These are phyloP conservation scores for Boletus tylopilopsis DNA, from an alignment of 768 basidiomycete genomes.

Conservation along the genomic window DNA sequence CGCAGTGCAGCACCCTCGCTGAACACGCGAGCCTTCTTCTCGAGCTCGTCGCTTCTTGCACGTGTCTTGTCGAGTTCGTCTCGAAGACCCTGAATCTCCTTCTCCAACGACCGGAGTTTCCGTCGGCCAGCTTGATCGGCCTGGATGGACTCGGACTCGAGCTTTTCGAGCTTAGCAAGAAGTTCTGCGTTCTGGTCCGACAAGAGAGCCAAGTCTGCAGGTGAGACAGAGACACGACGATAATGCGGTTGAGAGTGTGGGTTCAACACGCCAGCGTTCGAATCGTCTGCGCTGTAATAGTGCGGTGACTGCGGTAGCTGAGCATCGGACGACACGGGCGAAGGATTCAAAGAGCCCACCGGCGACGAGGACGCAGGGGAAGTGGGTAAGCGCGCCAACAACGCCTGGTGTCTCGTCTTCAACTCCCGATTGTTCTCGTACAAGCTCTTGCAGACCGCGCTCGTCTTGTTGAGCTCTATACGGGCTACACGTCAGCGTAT, in stretches of 20 bases:
- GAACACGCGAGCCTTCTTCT: constrained; percentile 54
- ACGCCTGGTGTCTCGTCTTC: constrained; percentile 67
- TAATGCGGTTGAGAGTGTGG: constrained; percentile 25
- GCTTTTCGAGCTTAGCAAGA: constrained; percentile 65
- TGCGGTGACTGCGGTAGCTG: constrained; percentile 32
- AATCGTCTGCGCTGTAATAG: constrained; percentile 29
- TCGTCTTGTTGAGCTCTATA: constrained; percentile 61
- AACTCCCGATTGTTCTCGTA: constrained; percentile 67
- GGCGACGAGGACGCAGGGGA: constrained; percentile 40
- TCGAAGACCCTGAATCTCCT: constrained; percentile 70
- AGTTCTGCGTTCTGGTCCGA: constrained; percentile 85
- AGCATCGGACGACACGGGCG: constrained; percentile 26
- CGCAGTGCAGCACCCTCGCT: constrained; percentile 22
- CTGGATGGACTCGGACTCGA: constrained; percentile 65
- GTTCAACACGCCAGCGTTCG: constrained; percentile 16
- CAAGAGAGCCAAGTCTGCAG: constrained; percentile 63
- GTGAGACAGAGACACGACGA: constrained; percentile 57
- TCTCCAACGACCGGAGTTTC: constrained; percentile 69
- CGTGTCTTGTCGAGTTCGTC: constrained; percentile 78
- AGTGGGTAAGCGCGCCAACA: constrained; percentile 60
- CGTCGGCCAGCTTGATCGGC: constrained; percentile 67
- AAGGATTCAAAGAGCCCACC: constrained; percentile 14
- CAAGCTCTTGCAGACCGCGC: constrained; percentile 63
- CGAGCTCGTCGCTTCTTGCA: constrained; percentile 64
- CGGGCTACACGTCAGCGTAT: constrained; percentile 21